Conservation (phyloP, 805 yeast species). For the Yamadazyma kitorensis region DNA sequence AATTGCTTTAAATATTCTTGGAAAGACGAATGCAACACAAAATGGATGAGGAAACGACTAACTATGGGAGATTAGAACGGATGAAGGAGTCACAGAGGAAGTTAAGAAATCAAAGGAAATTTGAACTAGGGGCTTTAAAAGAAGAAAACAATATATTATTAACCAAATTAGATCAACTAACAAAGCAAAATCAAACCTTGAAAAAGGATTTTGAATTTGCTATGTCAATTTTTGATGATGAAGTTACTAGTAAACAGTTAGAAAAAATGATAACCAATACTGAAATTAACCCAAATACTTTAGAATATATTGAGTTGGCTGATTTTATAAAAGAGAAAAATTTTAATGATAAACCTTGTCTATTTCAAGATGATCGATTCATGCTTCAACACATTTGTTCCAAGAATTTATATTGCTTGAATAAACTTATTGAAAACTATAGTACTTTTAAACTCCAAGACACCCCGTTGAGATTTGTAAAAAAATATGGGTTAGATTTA, state of each 20-base stretch:
- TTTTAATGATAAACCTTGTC: not conserved
- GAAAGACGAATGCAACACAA: no score
- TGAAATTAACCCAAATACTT: not conserved
- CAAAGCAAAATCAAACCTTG: not conserved
- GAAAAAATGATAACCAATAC: not conserved
- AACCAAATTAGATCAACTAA: not conserved
- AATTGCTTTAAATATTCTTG: no score
- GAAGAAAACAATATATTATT: conserved; percentile 1
- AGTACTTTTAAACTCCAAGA: not conserved
- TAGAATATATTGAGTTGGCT: not conserved
- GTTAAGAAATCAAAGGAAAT: conserved; percentile 4
- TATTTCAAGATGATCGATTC: conserved; percentile 1
- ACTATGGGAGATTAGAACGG: conserved; percentile 1
- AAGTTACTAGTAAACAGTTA: conserved; percentile 3
- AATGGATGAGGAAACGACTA: not conserved
- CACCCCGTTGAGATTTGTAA: conserved; percentile 2
- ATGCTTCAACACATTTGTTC: conserved; percentile 1
- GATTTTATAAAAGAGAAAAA: not conserved
- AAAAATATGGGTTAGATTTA: conserved; percentile 3
- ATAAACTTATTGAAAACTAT: not conserved
- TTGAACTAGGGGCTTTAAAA: not conserved
- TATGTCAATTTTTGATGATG: conserved; percentile 1
- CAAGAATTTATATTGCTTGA: conserved; percentile 1
- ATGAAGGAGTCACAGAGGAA: conserved; percentile 6
- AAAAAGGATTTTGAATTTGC: conserved; percentile 1